Base-by-base conservation (phyloP, 345 rosid genomes). In the Combretum micranthum region DNA sequence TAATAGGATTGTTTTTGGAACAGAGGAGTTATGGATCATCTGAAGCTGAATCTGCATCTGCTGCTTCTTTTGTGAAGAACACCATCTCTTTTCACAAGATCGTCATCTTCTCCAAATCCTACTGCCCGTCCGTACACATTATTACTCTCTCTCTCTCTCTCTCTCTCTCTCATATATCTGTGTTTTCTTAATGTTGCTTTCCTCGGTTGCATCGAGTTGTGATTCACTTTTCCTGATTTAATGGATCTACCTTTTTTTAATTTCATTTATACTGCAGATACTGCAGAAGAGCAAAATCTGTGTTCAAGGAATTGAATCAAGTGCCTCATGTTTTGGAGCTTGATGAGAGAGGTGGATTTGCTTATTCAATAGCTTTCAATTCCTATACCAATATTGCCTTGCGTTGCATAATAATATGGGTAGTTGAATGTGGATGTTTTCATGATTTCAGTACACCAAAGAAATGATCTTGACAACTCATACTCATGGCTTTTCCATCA, bases 81-180 rank as follows among this genome's bases (percentile, higher is more conserved):
- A 86, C 96, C 49, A 75, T 91, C 69, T 69, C 88, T 58, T 73
- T 95, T 39, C 92, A 86, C 77, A 69, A 80, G 78, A 86, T 91
- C 80, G 88, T 88, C 79, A 84, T 91, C 76, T 91, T 91, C 90
- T 91, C 98, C 74, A 91, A 91, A 60, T 88, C 98, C 50, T 91
- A 91, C 69, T 91, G 98, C 95, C 95, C 98, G 95, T 32, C 39
- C 9, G 39, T 32, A 32, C 39, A 32, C 39, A 5, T 32, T 32
- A 9, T 32, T 32, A 7, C 9, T 25, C 26, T 25, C 26, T 91
- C 77, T 1, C 55, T 7, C 39, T 47, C n/a, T n/a, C n/a, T n/a
- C n/a, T n/a, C 61, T 50, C 68, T 47, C 44, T 42, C 26, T 45
- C 49, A 54, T 42, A 47, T 14, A 47, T 14, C 20, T 10, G 3